Base-by-base conservation (phyloP, 305 asterid species). In the Fraxinus dipetala region DNA sequence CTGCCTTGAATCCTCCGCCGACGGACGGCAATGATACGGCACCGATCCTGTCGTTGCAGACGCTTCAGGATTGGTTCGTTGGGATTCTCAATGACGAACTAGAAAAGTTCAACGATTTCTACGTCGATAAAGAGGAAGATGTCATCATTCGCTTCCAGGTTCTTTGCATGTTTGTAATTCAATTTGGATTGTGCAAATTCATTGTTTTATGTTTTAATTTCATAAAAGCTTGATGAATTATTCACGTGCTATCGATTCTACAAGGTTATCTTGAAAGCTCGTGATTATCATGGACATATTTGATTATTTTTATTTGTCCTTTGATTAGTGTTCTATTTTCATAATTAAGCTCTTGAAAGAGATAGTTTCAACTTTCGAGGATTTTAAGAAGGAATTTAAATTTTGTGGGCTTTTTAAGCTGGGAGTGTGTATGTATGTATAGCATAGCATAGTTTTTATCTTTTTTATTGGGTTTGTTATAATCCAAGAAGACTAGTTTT, bases 81-180 rank as follows among this genome's bases (percentile, higher is more conserved):
- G 85, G 88, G 24, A 86, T 91, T 85, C 92, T 93, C 8, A 90
- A 87, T 80, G 94, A 91, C 79, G 98, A 96, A 84, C 97, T 94
- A 24, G 94, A 93, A 77, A 96, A 96, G 88, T 92, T 96, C 87
- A 96, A 96, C 85, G 97, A 94, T 88, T 94, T 96, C 87, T 96
- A 88, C 90, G 96, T 96, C 89, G 98, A 96, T 73, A 94, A 93
- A 90, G 99, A 94, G 91, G 98, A 93, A 78, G 98, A 93, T 31
- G 90, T 94, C 79, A 90, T 96, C 79, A 92, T 94, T 88, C 94
- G 97, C 56, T 85, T 94, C 75, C 97, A 96, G 99, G 98, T 94
- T 78, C 34, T 51, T 40, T 34, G 30, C 26, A 6, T 59, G 13
- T 18, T n/a, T 59, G 10, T 59, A 6, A 59, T 20, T 59, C 22